Evolutionary conservation across 1,284 basidiomycete species (phyloP), one percentile per base, ranked within the genome.

Genomic region (Boletus mariae): DNA sequence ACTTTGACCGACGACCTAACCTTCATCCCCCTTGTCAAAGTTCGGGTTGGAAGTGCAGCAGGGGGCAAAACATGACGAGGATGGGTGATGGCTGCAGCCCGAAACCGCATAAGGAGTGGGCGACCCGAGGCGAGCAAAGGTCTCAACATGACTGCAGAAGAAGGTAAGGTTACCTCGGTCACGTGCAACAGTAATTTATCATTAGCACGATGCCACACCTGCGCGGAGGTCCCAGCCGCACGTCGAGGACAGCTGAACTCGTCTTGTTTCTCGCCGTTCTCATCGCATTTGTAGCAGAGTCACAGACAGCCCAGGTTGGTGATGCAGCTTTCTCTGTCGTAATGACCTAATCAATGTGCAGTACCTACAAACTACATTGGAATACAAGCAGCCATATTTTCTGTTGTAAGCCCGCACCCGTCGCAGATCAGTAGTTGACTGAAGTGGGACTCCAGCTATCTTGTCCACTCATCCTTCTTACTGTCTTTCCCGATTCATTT

Each of bases 1-100:
- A 83, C 77, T 76, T 97, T 98, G 61, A 98, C 92, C 8, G 92
- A 93, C 31, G 90, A 90, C 56, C 95, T 85, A 52, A 99, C 95
- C 79, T 98, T 99, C 92, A 98, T 97, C 40, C 94, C 94, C 60
- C 95, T 76, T 28, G 78, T 69, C 20, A 82, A 65, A 9, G 71
- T 58, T 17, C 72, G 71, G 51, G 59, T 63, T 31, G 67, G 58
- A 32, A 61, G 50, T 23, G 61, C 45, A 46, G 52, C 41, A 35
- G 63, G 25, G 12, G 57, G 13, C 55, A 54, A 57, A 29, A 59
- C 65, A 26, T 53, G 61, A 49, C 72, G 69, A 15, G 64, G 28
- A 53, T 71, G 72, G 13, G 71, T 63, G 13, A 72, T 53, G 34
- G 73, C 57, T 38, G 77, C 70, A 12, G 71, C 59, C 52, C 83